Base-by-base conservation (phyloP, 352 stramenopile genomes). In the Globisporangium irregulare region DNA sequence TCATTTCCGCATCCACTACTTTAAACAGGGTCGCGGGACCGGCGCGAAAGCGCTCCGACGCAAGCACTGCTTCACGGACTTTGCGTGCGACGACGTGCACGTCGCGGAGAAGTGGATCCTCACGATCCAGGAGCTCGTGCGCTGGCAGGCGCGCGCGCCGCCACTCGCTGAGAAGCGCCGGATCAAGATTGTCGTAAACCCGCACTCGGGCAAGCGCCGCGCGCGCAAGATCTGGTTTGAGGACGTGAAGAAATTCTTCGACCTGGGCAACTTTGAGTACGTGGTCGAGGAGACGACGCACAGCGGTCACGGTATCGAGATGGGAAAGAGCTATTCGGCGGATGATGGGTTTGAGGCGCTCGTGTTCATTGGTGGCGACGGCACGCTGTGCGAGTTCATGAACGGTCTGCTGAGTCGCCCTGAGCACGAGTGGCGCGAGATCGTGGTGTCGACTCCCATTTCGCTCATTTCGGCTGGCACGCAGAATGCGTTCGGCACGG, bases 101-200 rank as follows among this genome's bases (percentile, higher is more conserved):
- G 73, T 91, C 12, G 66, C 83, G 4, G 69, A 79, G 24, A 78
- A 74, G 59, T 94, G 86, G 86, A 74, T 92, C 29, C 68, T 69
- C 1, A 74, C 81, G 32, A 90, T 94, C 43, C 86, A 94, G 67
- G 86, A 94, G 59, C 82, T 94, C 7, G 86, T 94, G 59, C 84
- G 86, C 60, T 94, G 84, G 84, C 86, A 94, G 66, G 86, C 86
- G 59, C 84, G 86, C 14, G 81, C 82, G 34, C 86, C 86, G 51
- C 80, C 86, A 1, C 78, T 91, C 60, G 60, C 73, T 0, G 84
- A 94, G 69, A 91, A 90, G 65, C 81, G 86, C 46, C 69, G 77
- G n/a, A 79, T 94, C 67, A 91, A 91, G 67, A 80, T 94, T 59
- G 86, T 94, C 2, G 79, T 94, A 61, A 94, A 94, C 72, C 86